Conservation (phyloP, 2,329 filamentous ascomycete species). For the Tolypocladium nubicola region DNA sequence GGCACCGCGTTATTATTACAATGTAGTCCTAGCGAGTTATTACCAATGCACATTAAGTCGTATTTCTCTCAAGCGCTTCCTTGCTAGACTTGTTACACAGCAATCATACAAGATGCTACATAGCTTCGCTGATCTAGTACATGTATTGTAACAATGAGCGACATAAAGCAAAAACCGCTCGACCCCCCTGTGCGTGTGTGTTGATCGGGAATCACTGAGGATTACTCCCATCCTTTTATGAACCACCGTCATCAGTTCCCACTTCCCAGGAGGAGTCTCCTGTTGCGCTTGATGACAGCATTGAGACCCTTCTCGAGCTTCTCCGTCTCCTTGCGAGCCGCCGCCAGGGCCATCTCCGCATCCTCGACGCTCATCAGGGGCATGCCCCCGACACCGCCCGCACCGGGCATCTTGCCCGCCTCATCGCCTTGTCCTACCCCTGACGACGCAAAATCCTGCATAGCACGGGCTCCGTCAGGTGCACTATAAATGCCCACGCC, state of each 20-base stretch:
- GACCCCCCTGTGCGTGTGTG: neutral
- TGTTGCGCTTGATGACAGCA: slow-evolving; percentile 49
- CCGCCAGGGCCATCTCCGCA: slow-evolving; percentile 42
- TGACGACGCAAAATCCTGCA: slow-evolving; percentile 21
- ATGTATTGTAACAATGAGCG: neutral
- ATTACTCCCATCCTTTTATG: neutral
- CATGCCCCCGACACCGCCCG: slow-evolving; percentile 28
- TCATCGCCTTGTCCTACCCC: slow-evolving; percentile 16
- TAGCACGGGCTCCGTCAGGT: slow-evolving; percentile 22
- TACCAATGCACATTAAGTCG: neutral
- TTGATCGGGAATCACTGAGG: neutral
- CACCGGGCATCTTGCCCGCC: slow-evolving; percentile 16
- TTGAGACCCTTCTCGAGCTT: slow-evolving; percentile 52
- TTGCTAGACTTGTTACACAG: neutral
- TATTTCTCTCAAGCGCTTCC: neutral
- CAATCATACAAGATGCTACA: neutral
- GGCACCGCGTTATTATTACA: neutral
- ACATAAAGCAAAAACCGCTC: neutral
- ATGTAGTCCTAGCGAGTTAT: neutral
- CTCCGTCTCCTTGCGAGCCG: slow-evolving; percentile 49
- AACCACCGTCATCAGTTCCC: slow-evolving; percentile 9
- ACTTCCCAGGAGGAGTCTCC: slow-evolving; percentile 35
- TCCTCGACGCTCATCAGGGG: slow-evolving; percentile 53
- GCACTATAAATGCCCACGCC: slow-evolving; percentile 34
- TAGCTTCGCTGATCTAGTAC: neutral